A percentile compares a stretch with the other conserved stretches of the same genome.
phyloP scores from a whole-genome alignment of 345 rosid species.

The Laguncularia racemosa region DNA sequence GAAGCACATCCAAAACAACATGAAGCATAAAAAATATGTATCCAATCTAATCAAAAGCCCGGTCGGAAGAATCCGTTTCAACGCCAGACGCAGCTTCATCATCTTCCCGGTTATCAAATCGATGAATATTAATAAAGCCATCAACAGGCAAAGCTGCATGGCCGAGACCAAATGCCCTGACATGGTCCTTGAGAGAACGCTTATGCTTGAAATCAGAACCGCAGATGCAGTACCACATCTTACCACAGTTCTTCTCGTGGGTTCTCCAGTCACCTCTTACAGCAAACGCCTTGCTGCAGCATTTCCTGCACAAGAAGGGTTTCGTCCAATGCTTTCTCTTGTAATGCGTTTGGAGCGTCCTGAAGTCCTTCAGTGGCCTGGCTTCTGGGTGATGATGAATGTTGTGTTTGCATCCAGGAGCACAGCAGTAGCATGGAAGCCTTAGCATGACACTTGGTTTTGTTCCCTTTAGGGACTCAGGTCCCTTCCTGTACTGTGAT shows the following conservation, averaged over 20 bases:
- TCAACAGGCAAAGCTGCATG: conserved; percentile 45
- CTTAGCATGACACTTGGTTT: conserved; percentile 74
- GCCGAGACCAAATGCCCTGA: conserved; percentile 65
- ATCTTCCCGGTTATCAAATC: too few relatives aligned
- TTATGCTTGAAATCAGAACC: conserved; percentile 83
- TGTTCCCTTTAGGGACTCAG: conserved; percentile 63
- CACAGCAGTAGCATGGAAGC: conserved; percentile 72
- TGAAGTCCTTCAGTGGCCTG: conserved; percentile 68
- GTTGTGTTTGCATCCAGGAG: conserved; percentile 63
- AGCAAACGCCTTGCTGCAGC: conserved; percentile 65
- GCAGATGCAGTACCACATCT: conserved; percentile 70
- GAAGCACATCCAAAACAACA: too few relatives aligned
- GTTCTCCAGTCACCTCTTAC: conserved; percentile 85
- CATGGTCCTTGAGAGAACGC: conserved; percentile 69
- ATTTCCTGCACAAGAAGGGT: conserved; percentile 66
- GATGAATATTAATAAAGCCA: conserved; percentile 13
- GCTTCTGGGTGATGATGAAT: conserved; percentile 74
- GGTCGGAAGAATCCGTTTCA: too few relatives aligned
- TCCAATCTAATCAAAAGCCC: too few relatives aligned
- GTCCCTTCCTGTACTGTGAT: conserved; percentile 83
- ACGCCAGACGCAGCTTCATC: too few relatives aligned
- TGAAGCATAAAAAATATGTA: too few relatives aligned
- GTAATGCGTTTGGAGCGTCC: conserved; percentile 87
- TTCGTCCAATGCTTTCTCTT: conserved; percentile 72
- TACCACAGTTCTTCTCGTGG: conserved; percentile 85